Base-by-base conservation (phyloP, 2,329 filamentous ascomycete genomes). In the Alternaria dauci region DNA sequence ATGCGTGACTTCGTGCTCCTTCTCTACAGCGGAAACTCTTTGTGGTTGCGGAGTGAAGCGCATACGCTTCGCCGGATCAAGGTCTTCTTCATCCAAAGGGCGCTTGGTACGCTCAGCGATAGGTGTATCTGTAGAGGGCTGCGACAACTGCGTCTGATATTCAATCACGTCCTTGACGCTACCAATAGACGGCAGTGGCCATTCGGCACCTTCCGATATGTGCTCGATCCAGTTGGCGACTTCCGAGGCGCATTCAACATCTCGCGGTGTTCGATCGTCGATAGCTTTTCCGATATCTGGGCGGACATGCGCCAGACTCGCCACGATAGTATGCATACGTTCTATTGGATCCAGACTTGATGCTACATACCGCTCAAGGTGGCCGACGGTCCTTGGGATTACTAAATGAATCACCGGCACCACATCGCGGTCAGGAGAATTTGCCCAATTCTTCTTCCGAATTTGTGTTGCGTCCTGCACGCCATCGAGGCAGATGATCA, bases 401-500 rank as follows among this genome's bases (percentile, higher is more conserved):
- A 82, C 77, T 1, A 82, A 66, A 25, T 78, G 76, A 9, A 82
- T 62, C 4, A 82, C 52, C 6, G 76, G 77, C 7, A 71, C 63
- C 8, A 58, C 26, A 6, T 63, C 54, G 8, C 53, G 50, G 26
- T 68, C 63, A 12, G 69, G 59, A 18, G 70, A 69, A 8, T 32
- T 38, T 16, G 68, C 70, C 71, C 71, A 76, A 4, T 61, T 65
- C 18, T 69, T 72, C 41, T 70, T 65, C 12, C 72, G 69, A 25
- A 75, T 69, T 14, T 68, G 57, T 7, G 58, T 56, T 5, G 70
- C 69, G 20, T 72, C 65, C 25, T 74, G 62, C 7, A 70, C 66
- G 12, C 78, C 76, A 52, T 82, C 76, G 8, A 83, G 62, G 34
- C 76, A 78, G n/a, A 83, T 72, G 14, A 82, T 76, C 3, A 81